Evolutionary conservation across 306 rosid species (phyloP), one percentile per base, ranked within the genome.

Genomic region (Crotalaria pallida): DNA sequence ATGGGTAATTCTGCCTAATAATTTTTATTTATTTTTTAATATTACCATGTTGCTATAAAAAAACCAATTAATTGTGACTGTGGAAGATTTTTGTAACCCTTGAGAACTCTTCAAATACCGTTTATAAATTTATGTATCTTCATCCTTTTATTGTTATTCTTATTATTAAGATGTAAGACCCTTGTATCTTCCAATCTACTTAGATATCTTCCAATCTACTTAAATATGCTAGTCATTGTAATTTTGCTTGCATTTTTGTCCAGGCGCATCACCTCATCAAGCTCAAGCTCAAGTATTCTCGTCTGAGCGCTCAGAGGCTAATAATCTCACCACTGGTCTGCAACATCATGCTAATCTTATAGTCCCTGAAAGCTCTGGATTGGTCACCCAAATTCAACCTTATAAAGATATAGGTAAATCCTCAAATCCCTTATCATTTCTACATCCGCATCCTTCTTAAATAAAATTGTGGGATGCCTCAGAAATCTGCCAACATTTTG

Each of bases 211-310:
- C 48, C 65, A 29, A 31, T 62, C 55, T 72, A 21, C 53, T 63
- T 6, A 23, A 9, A 11, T 53, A 43, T 34, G 40, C 40, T 34
- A 12, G 16, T 63, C 22, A 18, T 36, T 65, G 15, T 68, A 68
- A 50, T 68, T 31, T 44, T 57, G 24, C 52, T 50, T 62, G 26
- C 50, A 23, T 51, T 61, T 24, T 15, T 48, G 17, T 76, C 56
- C 72, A 88, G 94, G 89, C 11, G 82, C 76, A 77, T 58, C 83
- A 58, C 52, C 76, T 71, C 49, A 5, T 21, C 55, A 31, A 69
- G 81, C 61, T 45, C 72, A 51, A 57, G 51, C 76, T 66, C 57
- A 69, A 0, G 23, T 67, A 23, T 23, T 65, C 10, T 56, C 70
- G 51, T 36, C 82, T 47, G 61, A 81, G 44, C 40, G 53, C 70